These are phyloP conservation scores for Cylindrotheca closterium DNA, from an alignment of 108 stramenopile genomes.

Conservation along the genomic window DNA sequence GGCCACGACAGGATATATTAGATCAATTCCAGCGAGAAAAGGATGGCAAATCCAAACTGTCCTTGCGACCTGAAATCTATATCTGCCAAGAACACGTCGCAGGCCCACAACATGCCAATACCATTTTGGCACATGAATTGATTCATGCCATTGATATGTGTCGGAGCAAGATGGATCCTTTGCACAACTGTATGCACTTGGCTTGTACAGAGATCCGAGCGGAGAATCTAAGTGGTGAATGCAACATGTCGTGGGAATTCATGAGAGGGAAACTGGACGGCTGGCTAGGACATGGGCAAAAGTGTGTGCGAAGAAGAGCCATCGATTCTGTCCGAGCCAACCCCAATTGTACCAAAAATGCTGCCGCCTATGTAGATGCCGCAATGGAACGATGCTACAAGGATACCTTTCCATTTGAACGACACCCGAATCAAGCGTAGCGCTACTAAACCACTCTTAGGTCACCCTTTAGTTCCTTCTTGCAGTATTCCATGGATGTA, in stretches of 20 bases:
- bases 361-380: slow-evolving; percentile 80
- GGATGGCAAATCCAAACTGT: slow-evolving; percentile 54
- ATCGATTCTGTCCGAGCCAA: slow-evolving; percentile 76
- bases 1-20: slow-evolving; percentile 20
- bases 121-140: slow-evolving; percentile 82
- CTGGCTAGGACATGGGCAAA: slow-evolving; percentile 65
- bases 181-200: slow-evolving; percentile 80
- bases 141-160: slow-evolving; percentile 92
- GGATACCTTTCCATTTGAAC: slow-evolving; percentile 86
- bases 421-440: slow-evolving; percentile 78
- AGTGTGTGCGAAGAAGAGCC: slow-evolving; percentile 78
- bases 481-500: no score
- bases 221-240: slow-evolving; percentile 89
- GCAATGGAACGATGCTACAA: slow-evolving; percentile 82
- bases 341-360: slow-evolving; percentile 81
- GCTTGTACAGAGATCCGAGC: slow-evolving; percentile 93
- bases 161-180: slow-evolving; percentile 74
- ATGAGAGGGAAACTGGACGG: slow-evolving; percentile 44
- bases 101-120: slow-evolving; percentile 63
- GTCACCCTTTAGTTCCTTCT: no score
- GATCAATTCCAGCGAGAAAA: slow-evolving; percentile 42
- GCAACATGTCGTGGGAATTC: slow-evolving; percentile 67
- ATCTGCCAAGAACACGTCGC: slow-evolving; percentile 76
- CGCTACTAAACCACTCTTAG: no score
- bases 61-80: slow-evolving; percentile 77